These are phyloP conservation scores for Candida silvicultrix DNA, from an alignment of 805 yeast species.

Conservation along the genomic window DNA sequence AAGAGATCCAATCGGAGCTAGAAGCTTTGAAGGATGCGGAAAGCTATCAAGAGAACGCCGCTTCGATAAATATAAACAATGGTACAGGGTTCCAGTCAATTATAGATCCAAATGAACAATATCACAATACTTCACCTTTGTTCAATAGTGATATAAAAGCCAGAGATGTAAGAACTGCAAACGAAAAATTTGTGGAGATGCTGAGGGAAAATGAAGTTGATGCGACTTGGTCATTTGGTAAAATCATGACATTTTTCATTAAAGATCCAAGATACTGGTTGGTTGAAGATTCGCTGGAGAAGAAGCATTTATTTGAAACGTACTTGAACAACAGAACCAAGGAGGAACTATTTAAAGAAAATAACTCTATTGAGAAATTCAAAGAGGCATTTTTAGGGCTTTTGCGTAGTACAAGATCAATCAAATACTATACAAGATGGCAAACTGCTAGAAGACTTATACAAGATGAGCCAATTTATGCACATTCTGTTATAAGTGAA, in stretches of 20 bases:
- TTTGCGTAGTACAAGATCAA: slow-evolving; percentile 34
- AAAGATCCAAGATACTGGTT: slow-evolving; percentile 63
- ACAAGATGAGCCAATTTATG: slow-evolving; percentile 59
- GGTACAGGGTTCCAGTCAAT: slow-evolving; percentile 4
- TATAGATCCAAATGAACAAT: slow-evolving; percentile 11
- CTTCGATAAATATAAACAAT: background rate
- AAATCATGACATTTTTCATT: slow-evolving; percentile 53
- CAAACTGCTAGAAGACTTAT: slow-evolving; percentile 44
- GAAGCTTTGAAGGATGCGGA: slow-evolving; percentile 2
- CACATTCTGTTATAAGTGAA: slow-evolving; percentile 53
- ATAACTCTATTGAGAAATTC: slow-evolving; percentile 48
- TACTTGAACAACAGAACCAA: slow-evolving; percentile 46
- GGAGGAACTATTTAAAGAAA: slow-evolving; percentile 46
- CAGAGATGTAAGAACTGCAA: slow-evolving; percentile 30
- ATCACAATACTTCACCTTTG: slow-evolving; percentile 22
- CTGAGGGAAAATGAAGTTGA: slow-evolving; percentile 53
- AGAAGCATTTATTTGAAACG: slow-evolving; percentile 60
- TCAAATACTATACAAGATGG: slow-evolving; percentile 63
- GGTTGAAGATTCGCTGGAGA: slow-evolving; percentile 50
- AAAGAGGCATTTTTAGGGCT: slow-evolving; percentile 45
- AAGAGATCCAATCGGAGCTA: slow-evolving; percentile 29
- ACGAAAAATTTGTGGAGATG: slow-evolving; percentile 42
- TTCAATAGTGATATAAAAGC: slow-evolving; percentile 19
- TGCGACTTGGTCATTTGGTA: slow-evolving; percentile 68
- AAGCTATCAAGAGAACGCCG: slow-evolving; percentile 1